These are phyloP conservation scores for Leonotis leonurus DNA, from an alignment of 257 asterid species.

Conservation along the genomic window DNA sequence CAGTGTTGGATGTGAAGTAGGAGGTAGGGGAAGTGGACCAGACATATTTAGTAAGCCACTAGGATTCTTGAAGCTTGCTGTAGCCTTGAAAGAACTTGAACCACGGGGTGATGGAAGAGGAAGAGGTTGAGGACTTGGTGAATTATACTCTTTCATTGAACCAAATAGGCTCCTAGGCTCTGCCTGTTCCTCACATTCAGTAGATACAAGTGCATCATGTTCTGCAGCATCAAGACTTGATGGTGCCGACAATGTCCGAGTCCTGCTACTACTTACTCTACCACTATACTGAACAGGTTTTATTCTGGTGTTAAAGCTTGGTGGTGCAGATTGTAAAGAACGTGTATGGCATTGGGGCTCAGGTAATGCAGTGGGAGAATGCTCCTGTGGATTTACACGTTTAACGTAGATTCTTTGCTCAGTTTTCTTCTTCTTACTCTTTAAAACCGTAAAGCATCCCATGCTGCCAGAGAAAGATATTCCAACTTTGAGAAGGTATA, in stretches of 20 bases:
- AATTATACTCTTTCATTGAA: conserved; percentile 56
- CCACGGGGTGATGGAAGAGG: conserved; percentile 79
- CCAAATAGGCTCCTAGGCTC: conserved; percentile 56
- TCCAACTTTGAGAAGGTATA: conserved; percentile 8
- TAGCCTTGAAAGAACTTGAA: conserved; percentile 43
- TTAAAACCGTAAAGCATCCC: conserved; percentile 79
- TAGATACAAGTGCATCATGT: conserved; percentile 42
- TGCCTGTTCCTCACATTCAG: conserved; percentile 62
- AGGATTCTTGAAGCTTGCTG: conserved; percentile 58
- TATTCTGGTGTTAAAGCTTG: conserved; percentile 71
- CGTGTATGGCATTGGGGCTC: conserved; percentile 61
- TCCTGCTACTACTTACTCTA: conserved; percentile 33
- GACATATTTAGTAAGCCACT: conserved; percentile 68
- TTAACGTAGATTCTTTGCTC: conserved; percentile 39
- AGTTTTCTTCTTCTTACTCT: conserved; percentile 59
- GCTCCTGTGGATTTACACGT: conserved; percentile 50
- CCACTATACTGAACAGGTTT: conserved; percentile 39
- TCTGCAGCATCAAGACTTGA: conserved; percentile 65
- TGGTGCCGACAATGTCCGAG: conserved; percentile 69
- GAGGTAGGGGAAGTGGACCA: conserved; percentile 88
- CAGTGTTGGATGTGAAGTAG: conserved; percentile 42
- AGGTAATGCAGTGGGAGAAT: conserved; percentile 63
- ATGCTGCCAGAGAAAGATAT: conserved; percentile 27
- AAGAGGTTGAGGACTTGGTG: conserved; percentile 84
- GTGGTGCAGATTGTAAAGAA: conserved; percentile 75